Evolutionary conservation across 768 basidiomycete species (phyloP).

Genomic region (Rossbeevera mucosa): DNA sequence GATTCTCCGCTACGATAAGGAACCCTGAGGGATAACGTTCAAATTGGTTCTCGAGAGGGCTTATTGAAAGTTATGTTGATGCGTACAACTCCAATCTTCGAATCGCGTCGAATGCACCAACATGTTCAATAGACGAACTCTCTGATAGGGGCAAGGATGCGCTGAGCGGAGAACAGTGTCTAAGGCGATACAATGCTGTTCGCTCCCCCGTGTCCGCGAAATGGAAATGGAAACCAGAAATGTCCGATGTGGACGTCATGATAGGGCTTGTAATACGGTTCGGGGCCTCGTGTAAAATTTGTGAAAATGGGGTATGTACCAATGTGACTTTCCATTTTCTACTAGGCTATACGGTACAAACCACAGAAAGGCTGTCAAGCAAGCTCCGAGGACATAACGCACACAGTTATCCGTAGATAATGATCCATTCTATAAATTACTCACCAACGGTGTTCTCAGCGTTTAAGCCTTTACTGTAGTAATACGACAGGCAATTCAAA

Average conservation of each 20-base stretch:
- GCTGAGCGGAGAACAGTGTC: background rate
- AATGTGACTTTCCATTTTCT: background rate
- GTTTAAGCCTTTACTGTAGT: too few relatives aligned
- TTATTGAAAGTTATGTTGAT: background rate
- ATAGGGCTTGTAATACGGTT: slow-evolving; percentile 3
- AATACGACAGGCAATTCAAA: too few relatives aligned
- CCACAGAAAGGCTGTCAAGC: background rate
- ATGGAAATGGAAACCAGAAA: slow-evolving; percentile 14
- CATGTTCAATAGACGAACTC: too few relatives aligned
- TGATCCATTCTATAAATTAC: background rate
- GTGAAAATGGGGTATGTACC: background rate
- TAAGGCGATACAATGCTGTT: slow-evolving; percentile 1
- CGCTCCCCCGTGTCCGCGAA: background rate
- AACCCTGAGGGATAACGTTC: background rate
- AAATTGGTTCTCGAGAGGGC: background rate
- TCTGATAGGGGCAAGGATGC: background rate
- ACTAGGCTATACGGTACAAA: background rate
- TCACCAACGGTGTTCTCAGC: background rate
- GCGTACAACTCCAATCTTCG: background rate
- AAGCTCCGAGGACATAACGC: background rate
- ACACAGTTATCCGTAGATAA: background rate
- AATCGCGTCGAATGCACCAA: too few relatives aligned
- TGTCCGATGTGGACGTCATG: background rate
- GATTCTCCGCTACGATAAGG: background rate
- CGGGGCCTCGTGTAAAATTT: background rate